phyloP scores from a whole-genome alignment of 306 rosid species.

The Fagus crenata region DNA sequence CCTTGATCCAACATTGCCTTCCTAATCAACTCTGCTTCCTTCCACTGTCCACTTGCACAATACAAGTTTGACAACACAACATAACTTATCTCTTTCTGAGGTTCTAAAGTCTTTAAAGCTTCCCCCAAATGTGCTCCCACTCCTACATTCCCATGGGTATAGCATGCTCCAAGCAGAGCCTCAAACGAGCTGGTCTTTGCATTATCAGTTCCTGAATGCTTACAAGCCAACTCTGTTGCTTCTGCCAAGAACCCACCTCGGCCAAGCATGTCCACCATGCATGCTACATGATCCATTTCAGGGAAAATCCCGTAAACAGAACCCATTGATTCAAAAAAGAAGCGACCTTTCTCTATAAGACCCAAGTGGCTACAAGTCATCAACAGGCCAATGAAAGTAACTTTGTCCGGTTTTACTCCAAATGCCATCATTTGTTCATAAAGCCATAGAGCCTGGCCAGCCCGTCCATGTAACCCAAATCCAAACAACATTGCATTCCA shows the following conservation, averaged over 20 bases:
- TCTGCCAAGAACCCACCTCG: conserved; percentile 70
- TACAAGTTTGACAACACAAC: conserved; percentile 71
- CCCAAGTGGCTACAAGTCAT: conserved; percentile 86
- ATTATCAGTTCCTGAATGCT: conserved; percentile 35
- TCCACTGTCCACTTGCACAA: conserved; percentile 68
- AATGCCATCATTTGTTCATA: conserved; percentile 55
- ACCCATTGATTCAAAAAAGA: conserved; percentile 53
- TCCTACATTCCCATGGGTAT: conserved; percentile 45
- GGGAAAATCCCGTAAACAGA: conserved; percentile 50
- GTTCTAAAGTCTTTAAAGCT: conserved; percentile 46
- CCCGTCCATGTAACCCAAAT: conserved; percentile 65
- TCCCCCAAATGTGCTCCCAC: conserved; percentile 50
- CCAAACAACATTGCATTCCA: conserved; percentile 83
- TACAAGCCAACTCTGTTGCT: conserved; percentile 51
- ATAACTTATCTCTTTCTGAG: conserved; percentile 61
- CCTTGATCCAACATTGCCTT: conserved; percentile 69
- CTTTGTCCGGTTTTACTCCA: conserved; percentile 65
- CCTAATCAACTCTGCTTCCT: conserved; percentile 73
- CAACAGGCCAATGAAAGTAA: conserved; percentile 72
- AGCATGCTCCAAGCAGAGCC: conserved; percentile 71
- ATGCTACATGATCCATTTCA: conserved; percentile 65
- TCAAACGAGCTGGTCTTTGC: conserved; percentile 40
- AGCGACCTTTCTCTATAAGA: conserved; percentile 53
- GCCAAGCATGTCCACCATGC: conserved; percentile 84
- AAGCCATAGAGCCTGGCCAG: conserved; percentile 42